Percentiles rank a stretch among this genome's conserved stretches.
Evolutionary conservation across 305 asterid genomes (phyloP).

Genomic region (Solanum hybrid): DNA sequence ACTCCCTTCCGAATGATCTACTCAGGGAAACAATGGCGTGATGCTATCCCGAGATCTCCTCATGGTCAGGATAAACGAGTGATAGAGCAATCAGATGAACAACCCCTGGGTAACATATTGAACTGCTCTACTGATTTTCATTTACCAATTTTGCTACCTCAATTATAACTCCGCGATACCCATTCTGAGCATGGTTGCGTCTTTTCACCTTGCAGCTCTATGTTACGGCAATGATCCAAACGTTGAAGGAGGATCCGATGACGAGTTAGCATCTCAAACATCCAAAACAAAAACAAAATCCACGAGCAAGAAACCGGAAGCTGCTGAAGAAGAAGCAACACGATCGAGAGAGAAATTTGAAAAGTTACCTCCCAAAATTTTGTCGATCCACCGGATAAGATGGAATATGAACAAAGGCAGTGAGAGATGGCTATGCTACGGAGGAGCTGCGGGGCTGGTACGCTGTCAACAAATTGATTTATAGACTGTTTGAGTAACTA

Average conservation of each 20-base stretch:
- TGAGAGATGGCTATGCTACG: slow-evolving; percentile 79
- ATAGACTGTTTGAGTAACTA: not conserved
- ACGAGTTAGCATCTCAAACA: not conserved
- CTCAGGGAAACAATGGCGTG: slow-evolving; percentile 13
- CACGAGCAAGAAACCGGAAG: slow-evolving; percentile 7
- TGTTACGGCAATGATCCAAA: slow-evolving; percentile 15
- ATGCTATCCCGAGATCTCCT: slow-evolving; percentile 28
- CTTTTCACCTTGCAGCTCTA: slow-evolving; percentile 15
- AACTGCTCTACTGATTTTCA: not conserved
- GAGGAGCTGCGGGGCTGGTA: slow-evolving; percentile 84
- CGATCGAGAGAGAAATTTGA: slow-evolving; percentile 10
- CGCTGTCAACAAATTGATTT: slow-evolving; percentile 56
- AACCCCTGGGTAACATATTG: slow-evolving; percentile 22
- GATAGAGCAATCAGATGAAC: slow-evolving; percentile 8
- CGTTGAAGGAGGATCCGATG: slow-evolving; percentile 9
- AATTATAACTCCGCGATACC: not conserved
- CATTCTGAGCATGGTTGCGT: not conserved
- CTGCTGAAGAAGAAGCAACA: slow-evolving; percentile 9
- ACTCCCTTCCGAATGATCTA: slow-evolving; percentile 28
- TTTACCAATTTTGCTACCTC: not conserved
- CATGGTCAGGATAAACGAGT: slow-evolving; percentile 37
- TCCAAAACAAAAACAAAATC: slow-evolving; percentile 12
- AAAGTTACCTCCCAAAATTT: slow-evolving; percentile 45
- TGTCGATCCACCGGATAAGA: slow-evolving; percentile 69
- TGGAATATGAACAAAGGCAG: slow-evolving; percentile 83